Evolutionary conservation across 208 protist species (phyloP), one percentile per base, ranked within the genome.

Genomic region (Leishmania tropica): DNA sequence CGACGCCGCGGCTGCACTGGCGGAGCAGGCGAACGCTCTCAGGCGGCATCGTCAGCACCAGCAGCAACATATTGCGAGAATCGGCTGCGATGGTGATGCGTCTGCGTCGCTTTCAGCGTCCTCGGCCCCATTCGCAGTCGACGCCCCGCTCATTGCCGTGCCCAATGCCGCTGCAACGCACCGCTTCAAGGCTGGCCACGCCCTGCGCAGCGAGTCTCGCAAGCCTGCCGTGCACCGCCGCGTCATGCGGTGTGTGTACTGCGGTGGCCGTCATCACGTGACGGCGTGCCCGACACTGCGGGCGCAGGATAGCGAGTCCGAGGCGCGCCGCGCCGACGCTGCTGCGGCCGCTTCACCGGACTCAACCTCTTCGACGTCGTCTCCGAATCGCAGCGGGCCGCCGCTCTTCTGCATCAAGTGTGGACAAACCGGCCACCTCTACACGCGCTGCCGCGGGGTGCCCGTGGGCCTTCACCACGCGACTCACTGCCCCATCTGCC

Each of bases 161-260:
- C 90, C 92, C 10, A 94, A 90, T 76, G 58, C 77, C 31, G 87
- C 86, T 5, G 84, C 87, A 45, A 93, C 93, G 42, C 65, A 85
- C 45, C 71, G 70, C 21, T 88, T 91, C 74, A 91, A 90, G 48
- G 74, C 78, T 42, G 80, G 37, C 13, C 88, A 92, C 79, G 85
- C 81, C 15, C 81, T 89, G 79, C 87, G 83, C 31, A 76, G 67
- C 54, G 87, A 97, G 81, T 40, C 80, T 0, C 24, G 81, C 68
- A 90, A 93, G 54, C 94, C 94, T 15, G 73, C 82, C 7, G 79
- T 96, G 81, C 92, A 96, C 70, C 91, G 88, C 45, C 88, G 87
- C 42, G 80, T 78, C 7, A 19, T 96, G 60, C 92, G 92, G 8
- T 97, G 94, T 79, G 94, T 92, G 13, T 97, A 97, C 85, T 97